Base-by-base conservation (phyloP, 495 filamentous ascomycete genomes). In the Podospora conica region DNA sequence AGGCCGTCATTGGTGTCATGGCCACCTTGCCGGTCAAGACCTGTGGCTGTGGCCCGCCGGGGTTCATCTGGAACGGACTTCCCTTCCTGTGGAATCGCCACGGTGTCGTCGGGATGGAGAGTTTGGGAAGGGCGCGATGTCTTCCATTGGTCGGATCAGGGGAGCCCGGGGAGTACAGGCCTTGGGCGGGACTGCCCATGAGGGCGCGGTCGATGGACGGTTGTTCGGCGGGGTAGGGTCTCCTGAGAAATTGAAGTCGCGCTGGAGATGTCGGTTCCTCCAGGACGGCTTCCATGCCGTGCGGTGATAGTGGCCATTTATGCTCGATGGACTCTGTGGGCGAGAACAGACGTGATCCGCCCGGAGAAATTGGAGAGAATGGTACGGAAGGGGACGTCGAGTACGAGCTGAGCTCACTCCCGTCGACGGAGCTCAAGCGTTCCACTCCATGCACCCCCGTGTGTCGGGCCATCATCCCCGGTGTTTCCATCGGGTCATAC, bases 1-100 rank as follows among this genome's bases (percentile, higher is more conserved):
- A 73, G 9, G 73, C 71, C 7, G 75, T 75, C 22, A 70, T 72
- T 4, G 75, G 75, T 7, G 74, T 75, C 67, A 75, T 68, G 25
- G 64, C 55, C 0, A 71, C 71, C 5, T 66, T 68, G 6, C 68
- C 69, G 11, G 67, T 70, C 67, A 72, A 73, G 8, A 75, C 64
- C 22, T 67, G 63, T 3, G 69, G 66, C 31, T 64, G 65, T 1
- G 67, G 57, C 3, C 60, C 64, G n/a, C 65, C 63, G 1, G 64
- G 56, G 24, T 71, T 65, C 68, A 68, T 69, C 2, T 68, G 67
- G 20, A 69, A 68, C 10, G 66, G 69, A 61, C 71, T 72, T 5
- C 60, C 27, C 55, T 66, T 68, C 28, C 65, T 64, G 23, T 55
- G 63, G 55, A 69, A 70, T 55, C 69, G 58, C 70, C 65, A 74